Evolutionary conservation across 2,329 filamentous ascomycete species (phyloP), one percentile per base, ranked within the genome.

Genomic region (Blumeria graminis): DNA sequence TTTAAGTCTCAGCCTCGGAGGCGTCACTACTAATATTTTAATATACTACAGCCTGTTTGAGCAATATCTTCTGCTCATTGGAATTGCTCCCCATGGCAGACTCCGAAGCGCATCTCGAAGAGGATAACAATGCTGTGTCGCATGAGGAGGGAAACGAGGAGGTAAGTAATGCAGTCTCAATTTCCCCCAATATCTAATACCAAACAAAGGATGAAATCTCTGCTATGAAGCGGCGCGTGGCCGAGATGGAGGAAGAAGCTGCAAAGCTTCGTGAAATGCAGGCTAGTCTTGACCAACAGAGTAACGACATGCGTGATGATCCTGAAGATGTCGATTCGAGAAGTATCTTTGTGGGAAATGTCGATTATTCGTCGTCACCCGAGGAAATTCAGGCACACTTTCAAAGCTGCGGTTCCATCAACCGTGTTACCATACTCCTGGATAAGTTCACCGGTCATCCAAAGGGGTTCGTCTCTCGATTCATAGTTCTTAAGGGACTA

Each of bases 371-470:
- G 60, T 89, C 90, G 22, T 93, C 88, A 33, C 92, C 92, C 1
- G 92, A 98, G 71, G 92, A 98, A 73, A 92, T 98, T 58, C 92
- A 98, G 73, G 86, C 88, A 58, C 92, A 98, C 68, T 98, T 98
- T 72, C 88, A 94, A 74, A 93, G 82, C 74, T 94, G 88, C 65
- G 92, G 92, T 59, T 87, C 85, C 62, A 98, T 98, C 74, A 98
- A 98, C 71, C 84, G 92, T 59, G 92, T 98, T 58, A 98, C 92
- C 1, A 98, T 98, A 62, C 74, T 98, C 63, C 73, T 98, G 63
- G 92, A 98, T 73, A 98, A 98, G 74, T 96, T 95, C 67, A 94
- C 89, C 10, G 92, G 92, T 61, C 89, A 96, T 74, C 92, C 92
- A n/a, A 98, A 98, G 75, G 92, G 92, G 89, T 94, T 74, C 70